phyloP scores from a whole-genome alignment of 1,284 basidiomycete species.

The Cutaneotrichosporon curvatum region DNA sequence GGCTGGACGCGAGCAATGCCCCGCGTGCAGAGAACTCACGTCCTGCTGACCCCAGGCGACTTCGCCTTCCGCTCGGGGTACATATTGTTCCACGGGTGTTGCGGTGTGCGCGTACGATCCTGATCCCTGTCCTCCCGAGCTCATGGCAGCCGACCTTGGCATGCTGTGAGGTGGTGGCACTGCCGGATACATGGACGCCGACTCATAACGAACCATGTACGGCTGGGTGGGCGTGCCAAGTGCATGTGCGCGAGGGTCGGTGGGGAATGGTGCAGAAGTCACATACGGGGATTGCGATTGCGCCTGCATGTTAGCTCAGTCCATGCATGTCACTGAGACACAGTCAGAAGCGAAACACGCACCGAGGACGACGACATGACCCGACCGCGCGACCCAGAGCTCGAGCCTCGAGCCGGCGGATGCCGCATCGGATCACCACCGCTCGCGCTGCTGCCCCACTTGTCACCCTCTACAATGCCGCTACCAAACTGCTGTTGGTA shows the following conservation, averaged over 20 bases:
- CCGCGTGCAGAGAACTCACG: slow-evolving; percentile 12
- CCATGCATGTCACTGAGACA: not conserved
- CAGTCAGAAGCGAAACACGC: slow-evolving; percentile 4
- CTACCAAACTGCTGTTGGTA: slow-evolving; percentile 15
- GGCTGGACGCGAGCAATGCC: too few relatives aligned
- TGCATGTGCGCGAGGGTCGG: slow-evolving; percentile 29
- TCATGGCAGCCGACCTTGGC: slow-evolving; percentile 20
- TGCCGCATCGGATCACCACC: slow-evolving; percentile 3
- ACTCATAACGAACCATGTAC: slow-evolving; percentile 29
- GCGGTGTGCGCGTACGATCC: slow-evolving; percentile 8
- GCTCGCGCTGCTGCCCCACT: not conserved
- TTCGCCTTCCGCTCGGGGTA: slow-evolving; percentile 12
- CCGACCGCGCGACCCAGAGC: slow-evolving; percentile 20
- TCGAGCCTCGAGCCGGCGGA: slow-evolving; percentile 6
- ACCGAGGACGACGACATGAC: slow-evolving; percentile 32
- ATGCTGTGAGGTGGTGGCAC: slow-evolving; percentile 21
- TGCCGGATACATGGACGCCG: slow-evolving; percentile 21
- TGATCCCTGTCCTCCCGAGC: slow-evolving; percentile 4
- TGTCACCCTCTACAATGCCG: slow-evolving; percentile 7
- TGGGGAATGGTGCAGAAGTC: slow-evolving; percentile 25
- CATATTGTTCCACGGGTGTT: slow-evolving; percentile 10
- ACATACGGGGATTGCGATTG: slow-evolving; percentile 37
- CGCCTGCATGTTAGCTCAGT: slow-evolving; percentile 18
- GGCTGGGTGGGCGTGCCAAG: slow-evolving; percentile 14
- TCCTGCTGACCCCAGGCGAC: slow-evolving; percentile 18